Evolutionary conservation across 2,329 filamentous ascomycete species (phyloP), one percentile per base, ranked within the genome.

Genomic region (Hypoxylon sp.): DNA sequence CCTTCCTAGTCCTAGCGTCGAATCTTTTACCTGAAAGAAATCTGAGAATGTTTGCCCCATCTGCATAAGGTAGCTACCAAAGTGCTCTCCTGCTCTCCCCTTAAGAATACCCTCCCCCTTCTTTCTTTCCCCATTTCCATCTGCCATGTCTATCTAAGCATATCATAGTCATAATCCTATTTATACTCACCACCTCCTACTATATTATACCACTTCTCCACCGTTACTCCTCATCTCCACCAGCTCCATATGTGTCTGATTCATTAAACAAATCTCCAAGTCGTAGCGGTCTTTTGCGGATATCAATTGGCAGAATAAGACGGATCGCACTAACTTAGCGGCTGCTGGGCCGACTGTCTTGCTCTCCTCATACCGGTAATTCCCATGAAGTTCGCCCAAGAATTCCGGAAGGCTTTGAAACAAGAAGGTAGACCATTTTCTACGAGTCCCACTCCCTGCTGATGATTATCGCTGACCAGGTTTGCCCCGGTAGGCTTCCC

Each of bases 331-430:
- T n/a, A 39, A 27, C n/a, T 32, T 56, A 21, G 19, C 51, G 5
- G 23, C 27, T 27, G 19, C n/a, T 60, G 6, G 12, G n/a, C 41
- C 32, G 16, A 29, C 19, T 30, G 5, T 45, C 19, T 14, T 27
- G 29, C 16, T 46, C 8, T 12, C 41, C 59, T 43, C 39, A 47
- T 12, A 12, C 30, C 3, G 27, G 23, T 30, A 41, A 19, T 50
- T 58, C 60, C 57, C 54, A 97, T 97, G 93, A 97, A 97, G 84
- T 97, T 96, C 79, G 92, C 90, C 27, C 91, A 91, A 76, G 87
- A 90, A 74, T 96, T 93, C 77, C 88, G 90, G 75, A 86, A 90
- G 72, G 85, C 86, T 52, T 84, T 97, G 67, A 83, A 87, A 68
- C 86, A 83, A 69, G 90, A 92, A 78, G 81, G 83, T 84, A 69